A percentile compares a stretch with the other conserved stretches of the same genome.
These are phyloP conservation scores for Kodamaea jinghongensis DNA, from an alignment of 805 yeast species.

Conservation along the genomic window DNA sequence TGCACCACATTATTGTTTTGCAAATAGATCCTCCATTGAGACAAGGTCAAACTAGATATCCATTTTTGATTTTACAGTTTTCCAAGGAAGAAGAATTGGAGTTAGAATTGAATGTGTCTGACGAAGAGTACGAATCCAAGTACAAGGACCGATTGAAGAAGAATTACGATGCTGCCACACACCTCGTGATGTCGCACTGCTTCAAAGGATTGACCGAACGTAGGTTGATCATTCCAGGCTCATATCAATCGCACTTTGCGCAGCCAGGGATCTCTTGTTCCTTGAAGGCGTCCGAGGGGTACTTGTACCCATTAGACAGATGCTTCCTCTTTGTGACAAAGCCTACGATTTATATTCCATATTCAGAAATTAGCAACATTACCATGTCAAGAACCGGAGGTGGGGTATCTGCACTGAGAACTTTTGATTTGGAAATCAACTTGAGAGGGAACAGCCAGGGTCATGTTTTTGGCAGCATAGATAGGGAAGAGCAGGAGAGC, in stretches of 20 bases:
- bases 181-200: slow-evolving; percentile 81
- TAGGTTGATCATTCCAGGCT: slow-evolving; percentile 80
- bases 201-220: slow-evolving; percentile 88
- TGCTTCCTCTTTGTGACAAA: slow-evolving; percentile 88
- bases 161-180: slow-evolving; percentile 79
- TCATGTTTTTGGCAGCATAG: slow-evolving; percentile 84
- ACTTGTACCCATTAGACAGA: slow-evolving; percentile 87
- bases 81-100: slow-evolving; percentile 88
- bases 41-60: slow-evolving; percentile 97
- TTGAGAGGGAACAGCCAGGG: slow-evolving; percentile 61
- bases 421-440: slow-evolving; percentile 85
- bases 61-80: slow-evolving; percentile 87
- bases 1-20: slow-evolving; percentile 80
- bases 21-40: slow-evolving; percentile 96
- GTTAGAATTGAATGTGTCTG: slow-evolving; percentile 80
- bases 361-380: slow-evolving; percentile 70
- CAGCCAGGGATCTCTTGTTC: slow-evolving; percentile 91
- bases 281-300: slow-evolving; percentile 92
- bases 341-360: slow-evolving; percentile 90
- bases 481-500: slow-evolving; percentile 81
- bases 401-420: slow-evolving; percentile 73
- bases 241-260: slow-evolving; percentile 69
- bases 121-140: slow-evolving; percentile 71
- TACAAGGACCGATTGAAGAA: slow-evolving; percentile 74
- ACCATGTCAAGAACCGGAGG: slow-evolving; percentile 85